Base-by-base conservation (phyloP, 495 filamentous ascomycete species). In the Lichenothelia convexa region DNA sequence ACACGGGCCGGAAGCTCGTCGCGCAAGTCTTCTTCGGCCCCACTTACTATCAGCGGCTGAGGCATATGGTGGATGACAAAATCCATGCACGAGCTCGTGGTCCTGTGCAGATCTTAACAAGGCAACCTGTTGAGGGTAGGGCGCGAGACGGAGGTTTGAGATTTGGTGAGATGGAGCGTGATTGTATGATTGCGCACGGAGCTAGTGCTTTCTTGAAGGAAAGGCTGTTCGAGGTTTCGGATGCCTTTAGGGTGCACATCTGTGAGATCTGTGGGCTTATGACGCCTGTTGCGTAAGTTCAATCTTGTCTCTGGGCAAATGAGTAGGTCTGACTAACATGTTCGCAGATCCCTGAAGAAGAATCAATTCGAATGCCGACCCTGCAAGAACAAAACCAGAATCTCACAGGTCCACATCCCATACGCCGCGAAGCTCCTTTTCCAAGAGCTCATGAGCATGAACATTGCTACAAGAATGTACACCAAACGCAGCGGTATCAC, bases 21-120 rank as follows among this genome's bases (percentile, higher is more conserved):
- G 85, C 84, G 24, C 95, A 99, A 51, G 86, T 99, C 57, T 99
- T 94, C 68, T 91, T 87, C 47, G 89, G 89, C 0, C 89, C 89
- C 3, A 95, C 94, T 58, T 99, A 92, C 67, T 99, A 99, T 67
- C 89, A 99, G 65, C 93, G 93, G 47, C 73, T 99, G 30, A 99
- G 95, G 71, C 89, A 99, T 71, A 99, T 99, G 89, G 89, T 99
- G 21, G 83, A 93, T 54, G 89, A 99, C 49, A 99, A 99, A 67
- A 94, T 99, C 87, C 89, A 99, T 58, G 82, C 84, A 6, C 84
- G 89, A 37, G 72, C 85, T 7, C 76, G 80, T 30, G 89, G 89
- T 3, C 89, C 91, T 1, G 73, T 78, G 15, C 86, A 86, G 7
- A 82, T 87, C 35, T 68, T 99, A 4, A 99, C 89, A 3, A 79